A percentile compares a stretch with the other conserved stretches of the same genome.
These are phyloP conservation scores for Zea luxurians DNA, from an alignment of 176 grass and related monocot genomes.

Conservation along the genomic window DNA sequence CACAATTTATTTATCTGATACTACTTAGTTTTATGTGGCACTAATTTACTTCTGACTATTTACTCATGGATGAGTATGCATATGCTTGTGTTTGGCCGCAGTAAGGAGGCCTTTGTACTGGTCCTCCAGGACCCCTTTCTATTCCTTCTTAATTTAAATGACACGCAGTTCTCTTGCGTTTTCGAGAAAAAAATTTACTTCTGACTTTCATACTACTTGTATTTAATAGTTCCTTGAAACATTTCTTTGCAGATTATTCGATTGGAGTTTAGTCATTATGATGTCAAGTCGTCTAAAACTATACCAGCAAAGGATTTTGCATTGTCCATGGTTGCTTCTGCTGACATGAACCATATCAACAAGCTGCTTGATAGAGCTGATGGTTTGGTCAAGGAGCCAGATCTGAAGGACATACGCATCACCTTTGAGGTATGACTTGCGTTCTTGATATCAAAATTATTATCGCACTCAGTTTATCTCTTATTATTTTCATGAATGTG, in stretches of 20 bases:
- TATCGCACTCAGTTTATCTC: not conserved
- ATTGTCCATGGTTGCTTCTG: conserved; percentile 84
- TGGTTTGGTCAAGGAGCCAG: conserved; percentile 47
- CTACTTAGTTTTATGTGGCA: not conserved
- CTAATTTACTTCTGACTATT: not conserved
- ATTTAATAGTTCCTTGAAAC: too few species aligned
- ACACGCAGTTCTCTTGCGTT: too few species aligned
- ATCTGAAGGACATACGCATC: conserved; percentile 61
- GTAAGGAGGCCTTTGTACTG: too few species aligned
- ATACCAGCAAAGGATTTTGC: conserved; percentile 88
- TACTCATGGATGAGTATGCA: too few species aligned
- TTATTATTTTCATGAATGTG: not conserved
- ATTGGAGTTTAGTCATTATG: conserved; percentile 89
- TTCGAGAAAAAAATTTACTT: too few species aligned
- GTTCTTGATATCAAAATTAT: not conserved
- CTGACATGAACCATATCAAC: conserved; percentile 76
- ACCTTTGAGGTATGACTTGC: conserved; percentile 70
- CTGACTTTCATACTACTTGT: too few species aligned
- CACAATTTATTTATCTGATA: not conserved
- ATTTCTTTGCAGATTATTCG: conserved; percentile 60
- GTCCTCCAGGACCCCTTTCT: too few species aligned
- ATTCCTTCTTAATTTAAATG: too few species aligned
- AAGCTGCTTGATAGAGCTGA: conserved; percentile 73
- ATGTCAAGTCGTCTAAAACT: conserved; percentile 64
- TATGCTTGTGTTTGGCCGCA: too few species aligned